Percentiles rank a stretch among this genome's conserved stretches.
Conservation (phyloP, 768 basidiomycete species). For the Pisolithus albus region DNA sequence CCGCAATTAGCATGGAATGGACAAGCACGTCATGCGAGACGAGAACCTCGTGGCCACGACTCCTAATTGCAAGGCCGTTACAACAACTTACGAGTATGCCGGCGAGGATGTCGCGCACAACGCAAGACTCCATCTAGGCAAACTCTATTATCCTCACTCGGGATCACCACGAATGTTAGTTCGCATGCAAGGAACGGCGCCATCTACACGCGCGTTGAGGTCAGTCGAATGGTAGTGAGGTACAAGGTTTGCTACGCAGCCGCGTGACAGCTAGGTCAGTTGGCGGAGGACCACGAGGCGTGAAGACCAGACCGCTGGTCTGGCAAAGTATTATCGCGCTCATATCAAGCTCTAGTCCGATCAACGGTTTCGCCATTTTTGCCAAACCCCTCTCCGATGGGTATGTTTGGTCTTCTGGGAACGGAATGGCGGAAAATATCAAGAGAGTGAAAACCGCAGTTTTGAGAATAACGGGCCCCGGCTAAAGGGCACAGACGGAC, state of each 20-base stretch:
- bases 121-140: conserved; percentile 15
- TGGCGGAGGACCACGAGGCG: neutral
- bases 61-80: neutral
- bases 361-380: neutral
- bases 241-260: conserved; percentile 1
- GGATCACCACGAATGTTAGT: conserved; percentile 5
- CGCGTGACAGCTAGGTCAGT: conserved; percentile 3
- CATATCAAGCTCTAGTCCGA: neutral
- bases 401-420: neutral
- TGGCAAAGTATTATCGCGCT: neutral
- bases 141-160: conserved; percentile 13
- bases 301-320: neutral
- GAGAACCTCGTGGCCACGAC: neutral
- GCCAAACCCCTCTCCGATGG: neutral
- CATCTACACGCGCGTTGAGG: neutral
- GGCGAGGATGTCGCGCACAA: conserved; percentile 25
- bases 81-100: conserved; percentile 4
- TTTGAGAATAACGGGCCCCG: neutral
- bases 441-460: neutral
- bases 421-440: neutral
- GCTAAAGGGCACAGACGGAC: neutral
- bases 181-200: conserved; percentile 5
- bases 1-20: no score
- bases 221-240: neutral
- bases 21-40: neutral